Base-by-base conservation (phyloP, 2,329 filamentous ascomycete species). In the Paradendryphiella salina region DNA sequence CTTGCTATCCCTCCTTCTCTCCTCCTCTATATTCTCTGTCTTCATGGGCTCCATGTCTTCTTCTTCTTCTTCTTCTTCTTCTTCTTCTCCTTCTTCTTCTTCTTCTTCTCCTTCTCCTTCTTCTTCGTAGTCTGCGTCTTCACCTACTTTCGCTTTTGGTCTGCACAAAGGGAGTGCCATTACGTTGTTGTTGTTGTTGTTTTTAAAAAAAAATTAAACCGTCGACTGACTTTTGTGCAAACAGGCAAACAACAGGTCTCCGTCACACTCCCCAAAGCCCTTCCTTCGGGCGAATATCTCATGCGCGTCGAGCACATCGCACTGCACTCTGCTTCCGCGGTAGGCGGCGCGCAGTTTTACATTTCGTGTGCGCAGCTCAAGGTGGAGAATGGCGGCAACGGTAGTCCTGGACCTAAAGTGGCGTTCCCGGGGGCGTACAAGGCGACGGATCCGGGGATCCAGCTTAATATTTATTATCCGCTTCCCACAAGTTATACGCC, bases 221-320 rank as follows among this genome's bases (percentile, higher is more conserved):
- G n/a, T n/a, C n/a, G n/a, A n/a, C n/a, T n/a, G n/a, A n/a, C n/a
- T n/a, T n/a, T n/a, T n/a, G n/a, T n/a, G n/a, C n/a, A n/a, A n/a
- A 21, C 29, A 42, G 57, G 62, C 51, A 58, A 41, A 33, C 37
- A 39, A 4, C n/a, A 40, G 26, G 61, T 67, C 54, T 65, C 53
- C 14, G 74, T 74, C 41, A 70, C 66, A 0, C 70, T 79, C 18
- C 77, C 77, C 4, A 66, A 63, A 21, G 65, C 63, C 20, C 66
- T 71, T 1, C 76, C 77, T 1, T 60, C 64, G 1, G 77, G 77
- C 20, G 69, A 79, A 54, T 79, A 80, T 58, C 63, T 80, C 11
- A 61, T 79, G 15, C 67, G 77, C 7, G 69, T 75, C 32, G 77
- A 80, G 62, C 77, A 79, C 44, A 76, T 80, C 46, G 77, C 69